A percentile compares a stretch with the other conserved stretches of the same genome.
These are phyloP conservation scores for Chlorella sp. DNA, from an alignment of 139 green algal genomes.

Conservation along the genomic window DNA sequence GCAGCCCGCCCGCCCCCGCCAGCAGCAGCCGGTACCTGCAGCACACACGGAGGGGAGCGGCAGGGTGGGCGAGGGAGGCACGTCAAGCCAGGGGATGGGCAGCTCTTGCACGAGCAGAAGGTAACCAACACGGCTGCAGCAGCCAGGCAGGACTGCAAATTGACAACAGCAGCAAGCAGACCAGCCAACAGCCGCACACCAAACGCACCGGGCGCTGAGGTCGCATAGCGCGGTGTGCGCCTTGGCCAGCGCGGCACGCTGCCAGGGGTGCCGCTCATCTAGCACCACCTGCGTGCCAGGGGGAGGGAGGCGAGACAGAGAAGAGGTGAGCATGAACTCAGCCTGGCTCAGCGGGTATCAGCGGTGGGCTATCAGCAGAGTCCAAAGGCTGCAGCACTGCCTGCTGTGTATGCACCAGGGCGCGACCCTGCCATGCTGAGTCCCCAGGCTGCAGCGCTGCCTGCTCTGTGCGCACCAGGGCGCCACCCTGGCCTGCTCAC, in stretches of 20 bases:
- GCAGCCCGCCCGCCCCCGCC: slow-evolving; percentile 9
- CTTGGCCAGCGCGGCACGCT: slow-evolving; percentile 48
- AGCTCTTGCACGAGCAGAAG: neutral
- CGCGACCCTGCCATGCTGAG: no score
- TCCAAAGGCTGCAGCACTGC: no score
- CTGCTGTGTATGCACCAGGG: no score
- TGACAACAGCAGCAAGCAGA: no score
- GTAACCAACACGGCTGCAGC: no score
- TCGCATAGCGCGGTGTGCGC: slow-evolving; percentile 48
- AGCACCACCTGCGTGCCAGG: slow-evolving; percentile 51
- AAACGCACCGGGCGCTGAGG: slow-evolving; percentile 23
- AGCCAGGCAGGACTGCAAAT: neutral
- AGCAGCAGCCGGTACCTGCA: slow-evolving; percentile 59
- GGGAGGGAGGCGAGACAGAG: no score
- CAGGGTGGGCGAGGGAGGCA: neutral
- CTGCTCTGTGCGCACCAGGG: no score
- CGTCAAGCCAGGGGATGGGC: neutral
- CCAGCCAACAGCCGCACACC: neutral
- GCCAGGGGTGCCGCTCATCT: slow-evolving; percentile 70
- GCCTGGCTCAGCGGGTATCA: no score
- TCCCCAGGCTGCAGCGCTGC: no score
- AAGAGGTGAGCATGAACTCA: no score
- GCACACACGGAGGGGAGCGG: neutral
- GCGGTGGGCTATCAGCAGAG: no score
- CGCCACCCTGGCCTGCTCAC: neutral